Base-by-base conservation (phyloP, 83 land plant species). In the Diphasiastrum complanatum region DNA sequence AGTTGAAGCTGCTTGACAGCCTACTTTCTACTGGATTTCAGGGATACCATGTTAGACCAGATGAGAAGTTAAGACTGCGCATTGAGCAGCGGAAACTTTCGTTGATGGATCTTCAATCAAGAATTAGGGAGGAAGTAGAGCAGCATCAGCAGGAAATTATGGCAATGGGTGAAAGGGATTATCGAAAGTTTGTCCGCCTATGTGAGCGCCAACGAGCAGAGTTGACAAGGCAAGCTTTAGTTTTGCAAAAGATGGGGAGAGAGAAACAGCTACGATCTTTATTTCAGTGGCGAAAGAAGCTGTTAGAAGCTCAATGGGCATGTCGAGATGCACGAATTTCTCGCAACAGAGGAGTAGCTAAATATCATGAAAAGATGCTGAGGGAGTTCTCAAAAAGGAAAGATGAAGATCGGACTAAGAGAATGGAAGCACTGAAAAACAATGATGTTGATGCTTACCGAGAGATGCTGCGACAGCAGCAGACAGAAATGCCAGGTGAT, bases 371-470 rank as follows among this genome's bases (percentile, higher is more conserved):
- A 60, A 85, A 83, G 64, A 86, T 86, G 85, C 53, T 95, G 59
- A 70, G 87, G 62, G 99, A 95, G 61, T 95, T 86, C 49, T 89
- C 99, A 5, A 95, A 95, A 73, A 82, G 78, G 54, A 90, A 87
- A 62, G 99, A 90, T 83, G 99, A 95, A 66, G 97, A 78, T 51
- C 70, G 97, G 19, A 86, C 73, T 56, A 86, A 79, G 75, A 80
- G 99, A 61, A 95, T 95, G 99, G 99, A 95, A 57, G 99, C 99
- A 0, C 78, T 95, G 79, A 95, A 95, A 66, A 95, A 95, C 59
- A 95, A 95, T 81, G 99, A 95, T 68, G 97, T 95, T 22, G 97
- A 95, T 65, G 85, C 95, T 33, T 95, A 95, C 49, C 76, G 97
- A 31, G 90, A 89, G 45, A 95, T 95, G 89, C 54, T 95, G 64